Evolutionary conservation across 2,329 filamentous ascomycete genomes (phyloP).

Genomic region (Nigrograna mackinnonii): DNA sequence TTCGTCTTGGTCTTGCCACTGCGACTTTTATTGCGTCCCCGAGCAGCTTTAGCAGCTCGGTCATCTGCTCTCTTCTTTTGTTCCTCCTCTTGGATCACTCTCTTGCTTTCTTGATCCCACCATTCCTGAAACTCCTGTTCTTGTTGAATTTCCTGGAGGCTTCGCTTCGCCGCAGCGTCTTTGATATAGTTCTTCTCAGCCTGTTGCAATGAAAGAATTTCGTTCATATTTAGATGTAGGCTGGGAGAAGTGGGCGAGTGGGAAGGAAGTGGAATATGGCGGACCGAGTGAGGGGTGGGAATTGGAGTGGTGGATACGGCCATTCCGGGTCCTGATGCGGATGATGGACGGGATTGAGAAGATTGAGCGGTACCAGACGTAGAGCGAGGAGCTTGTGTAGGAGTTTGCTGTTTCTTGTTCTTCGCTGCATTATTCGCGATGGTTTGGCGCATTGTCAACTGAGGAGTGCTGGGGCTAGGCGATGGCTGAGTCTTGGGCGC

Average conservation of each 20-base stretch:
- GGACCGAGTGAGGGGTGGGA: slow-evolving; percentile 48
- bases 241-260: slow-evolving; percentile 65
- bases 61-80: slow-evolving; percentile 43
- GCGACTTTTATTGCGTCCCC: slow-evolving; percentile 29
- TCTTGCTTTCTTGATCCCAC: slow-evolving; percentile 85
- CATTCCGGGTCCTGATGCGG: slow-evolving; percentile 35
- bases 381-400: slow-evolving; percentile 12
- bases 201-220: slow-evolving; percentile 87
- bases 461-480: slow-evolving; percentile 45
- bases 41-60: slow-evolving; percentile 21
- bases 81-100: slow-evolving; percentile 65
- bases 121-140: slow-evolving; percentile 97
- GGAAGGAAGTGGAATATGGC: slow-evolving; percentile 56
- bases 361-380: slow-evolving; percentile 18
- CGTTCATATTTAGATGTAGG: slow-evolving; percentile 75
- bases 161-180: slow-evolving; percentile 85
- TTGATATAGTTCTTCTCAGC: slow-evolving; percentile 80
- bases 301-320: slow-evolving; percentile 37
- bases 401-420: neutral
- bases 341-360: slow-evolving; percentile 24
- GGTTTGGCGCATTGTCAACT: slow-evolving; percentile 66
- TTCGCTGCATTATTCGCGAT: slow-evolving; percentile 36
- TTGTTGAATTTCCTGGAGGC: slow-evolving; percentile 90
- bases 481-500: slow-evolving; percentile 22
- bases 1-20: slow-evolving; percentile 25